These are phyloP conservation scores for Alternaria conjuncta DNA, from an alignment of 2,329 filamentous ascomycete species.

Conservation along the genomic window DNA sequence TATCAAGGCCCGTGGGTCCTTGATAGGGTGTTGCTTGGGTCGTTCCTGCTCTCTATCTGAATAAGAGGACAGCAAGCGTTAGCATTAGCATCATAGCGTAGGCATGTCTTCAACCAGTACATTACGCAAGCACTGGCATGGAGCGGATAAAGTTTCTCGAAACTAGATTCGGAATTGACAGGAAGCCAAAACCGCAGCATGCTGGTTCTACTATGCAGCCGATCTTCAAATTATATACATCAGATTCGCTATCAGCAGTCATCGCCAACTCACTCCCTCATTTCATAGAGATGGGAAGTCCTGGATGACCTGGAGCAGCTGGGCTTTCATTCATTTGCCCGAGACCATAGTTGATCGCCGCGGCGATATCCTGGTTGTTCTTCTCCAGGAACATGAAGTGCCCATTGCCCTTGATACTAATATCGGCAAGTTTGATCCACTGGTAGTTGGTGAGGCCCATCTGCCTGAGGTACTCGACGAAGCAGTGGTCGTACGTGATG, in stretches of 20 bases:
- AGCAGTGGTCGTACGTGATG: constrained; percentile 43
- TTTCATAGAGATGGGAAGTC: not conserved
- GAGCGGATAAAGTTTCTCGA: not conserved
- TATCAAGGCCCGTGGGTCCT: not conserved
- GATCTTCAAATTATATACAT: not conserved
- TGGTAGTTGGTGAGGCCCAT: constrained; percentile 54
- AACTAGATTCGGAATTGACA: not conserved
- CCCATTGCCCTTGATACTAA: constrained; percentile 60
- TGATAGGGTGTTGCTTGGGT: not conserved
- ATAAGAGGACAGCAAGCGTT: not conserved
- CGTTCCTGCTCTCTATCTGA: not conserved
- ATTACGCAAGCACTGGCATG: not conserved
- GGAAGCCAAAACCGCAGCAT: not conserved
- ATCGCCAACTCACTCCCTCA: not conserved
- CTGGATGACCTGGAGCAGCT: not conserved
- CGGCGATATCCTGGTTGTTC: constrained; percentile 57
- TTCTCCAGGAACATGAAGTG: constrained; percentile 63
- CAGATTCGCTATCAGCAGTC: not conserved
- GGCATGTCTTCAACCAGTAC: not conserved
- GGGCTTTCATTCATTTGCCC: not conserved
- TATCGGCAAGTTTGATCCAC: constrained; percentile 54
- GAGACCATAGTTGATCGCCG: constrained; percentile 16
- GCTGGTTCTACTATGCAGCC: not conserved
- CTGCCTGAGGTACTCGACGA: constrained; percentile 35
- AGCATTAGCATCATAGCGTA: not conserved